Base-by-base conservation (phyloP, 495 filamentous ascomycete genomes). In the Neurospora africana region DNA sequence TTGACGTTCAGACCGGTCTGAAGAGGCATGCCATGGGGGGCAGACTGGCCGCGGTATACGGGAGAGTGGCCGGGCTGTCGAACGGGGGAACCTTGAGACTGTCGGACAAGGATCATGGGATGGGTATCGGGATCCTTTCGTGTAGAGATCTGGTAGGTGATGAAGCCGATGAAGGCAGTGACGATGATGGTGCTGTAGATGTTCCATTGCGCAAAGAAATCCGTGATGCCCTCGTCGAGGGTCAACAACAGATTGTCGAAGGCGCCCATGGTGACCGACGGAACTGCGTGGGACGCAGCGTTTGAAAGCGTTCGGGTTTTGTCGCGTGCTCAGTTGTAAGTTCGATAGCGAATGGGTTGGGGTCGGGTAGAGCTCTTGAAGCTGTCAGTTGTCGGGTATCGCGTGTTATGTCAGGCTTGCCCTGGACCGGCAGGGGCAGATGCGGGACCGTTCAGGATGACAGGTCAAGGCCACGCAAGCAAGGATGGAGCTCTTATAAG, bases 31-130 rank as follows among this genome's bases (percentile, higher is more conserved):
- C 93, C 91, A 80, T 93, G 89, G 15, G 94, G 94, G n/a, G 90
- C 90, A 68, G 92, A 90, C 23, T 91, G 85, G 36, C 91, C 91
- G 53, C 96, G 88, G 80, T 93, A 95, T 69, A 91, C 85, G 65
- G 95, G 89, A 8, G 92, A 95, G 79, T 97, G 90, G 72, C 93
- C 91, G 37, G 91, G 86, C 71, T 95, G 89, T 74, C 96, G 89
- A 37, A 99, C 90, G 8, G 90, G 88, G 13, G 91, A 90, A 44
- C 89, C 83, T 68, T 90, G 86, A 36, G 92, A 88, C 82, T 98
- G 95, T 41, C 95, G 89, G 69, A 91, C 90, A 44, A 99, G 89
- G 30, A 98, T 87, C 76, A 97, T 88, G 8, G 95, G 96, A 79
- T 98, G 95, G 11, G 91, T 90, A 82, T 98, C 95, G 1, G 96